phyloP scores from a whole-genome alignment of 108 stramenopile genomes.

The Nitzschia sp. region DNA sequence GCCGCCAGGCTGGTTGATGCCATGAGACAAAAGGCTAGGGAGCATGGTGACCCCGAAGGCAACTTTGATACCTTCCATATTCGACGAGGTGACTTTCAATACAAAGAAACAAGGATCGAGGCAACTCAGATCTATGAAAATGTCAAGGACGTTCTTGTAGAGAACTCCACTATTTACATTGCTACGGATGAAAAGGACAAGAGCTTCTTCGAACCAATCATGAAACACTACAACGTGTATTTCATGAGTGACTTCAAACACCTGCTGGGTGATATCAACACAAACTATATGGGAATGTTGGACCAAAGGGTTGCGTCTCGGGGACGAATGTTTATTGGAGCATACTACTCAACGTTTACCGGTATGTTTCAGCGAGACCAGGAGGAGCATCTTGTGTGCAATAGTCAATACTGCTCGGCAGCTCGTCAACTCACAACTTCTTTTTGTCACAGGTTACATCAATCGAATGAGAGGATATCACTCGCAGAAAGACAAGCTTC shows the following conservation, averaged over 20 bases:
- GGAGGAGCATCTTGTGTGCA: neutral
- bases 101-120: conserved; percentile 44
- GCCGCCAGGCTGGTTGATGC: conserved; percentile 78
- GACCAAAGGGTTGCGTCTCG: conserved; percentile 80
- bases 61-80: conserved; percentile 82
- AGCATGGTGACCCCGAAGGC: conserved; percentile 48
- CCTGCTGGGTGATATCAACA: conserved; percentile 64
- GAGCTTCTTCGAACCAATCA: conserved; percentile 77
- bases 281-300: conserved; percentile 83
- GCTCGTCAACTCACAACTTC: neutral
- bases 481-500: conserved; percentile 53
- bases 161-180: conserved; percentile 61
- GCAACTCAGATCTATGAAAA: conserved; percentile 42
- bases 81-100: conserved; percentile 81
- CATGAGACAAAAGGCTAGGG: conserved; percentile 50
- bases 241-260: conserved; percentile 83
- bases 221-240: conserved; percentile 59
- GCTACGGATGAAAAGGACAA: conserved; percentile 81
- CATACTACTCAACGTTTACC: conserved; percentile 78
- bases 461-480: conserved; percentile 80
- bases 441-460: conserved; percentile 65
- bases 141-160: conserved; percentile 29
- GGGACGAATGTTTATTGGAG: conserved; percentile 73
- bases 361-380: conserved; percentile 18
- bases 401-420: neutral